Evolutionary conservation across 2,329 filamentous ascomycete species (phyloP).

Genomic region (Trichoderma lentiforme): DNA sequence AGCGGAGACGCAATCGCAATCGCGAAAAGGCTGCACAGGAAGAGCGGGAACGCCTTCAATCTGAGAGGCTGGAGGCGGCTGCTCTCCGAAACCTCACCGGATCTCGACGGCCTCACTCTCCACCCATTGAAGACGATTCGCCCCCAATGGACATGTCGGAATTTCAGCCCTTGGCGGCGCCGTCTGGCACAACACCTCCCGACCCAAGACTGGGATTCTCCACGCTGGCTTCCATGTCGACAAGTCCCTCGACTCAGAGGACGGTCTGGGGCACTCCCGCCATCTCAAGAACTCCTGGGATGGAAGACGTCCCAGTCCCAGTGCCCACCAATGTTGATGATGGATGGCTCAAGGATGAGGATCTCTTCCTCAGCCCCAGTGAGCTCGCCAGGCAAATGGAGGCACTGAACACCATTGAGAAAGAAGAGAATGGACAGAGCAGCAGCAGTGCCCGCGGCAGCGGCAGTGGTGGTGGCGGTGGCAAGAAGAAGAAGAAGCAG

Average conservation of each 20-base stretch:
- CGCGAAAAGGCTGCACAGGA: slow-evolving; percentile 80
- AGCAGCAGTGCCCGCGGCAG: slow-evolving; percentile 22
- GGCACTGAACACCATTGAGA: slow-evolving; percentile 45
- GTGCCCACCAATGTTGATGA: slow-evolving; percentile 52
- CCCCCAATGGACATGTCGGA: slow-evolving; percentile 54
- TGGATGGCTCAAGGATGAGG: slow-evolving; percentile 82
- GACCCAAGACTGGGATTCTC: slow-evolving; percentile 60
- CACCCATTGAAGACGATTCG: slow-evolving; percentile 36
- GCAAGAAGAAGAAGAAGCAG: slow-evolving; percentile 68
- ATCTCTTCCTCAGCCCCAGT: slow-evolving; percentile 49
- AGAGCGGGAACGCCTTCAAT: slow-evolving; percentile 78
- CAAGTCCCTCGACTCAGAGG: slow-evolving; percentile 69
- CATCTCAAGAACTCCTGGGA: slow-evolving; percentile 57
- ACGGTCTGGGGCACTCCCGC: slow-evolving; percentile 92
- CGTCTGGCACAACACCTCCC: slow-evolving; percentile 51
- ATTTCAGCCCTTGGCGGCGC: slow-evolving; percentile 59
- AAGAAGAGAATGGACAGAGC: slow-evolving; percentile 21
- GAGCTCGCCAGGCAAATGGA: slow-evolving; percentile 61
- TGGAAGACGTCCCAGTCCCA: slow-evolving; percentile 36
- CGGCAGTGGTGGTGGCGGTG: slow-evolving; percentile 32
- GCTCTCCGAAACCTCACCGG: slow-evolving; percentile 55
- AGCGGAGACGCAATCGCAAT: slow-evolving; percentile 71
- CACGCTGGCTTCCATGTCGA: slow-evolving; percentile 72
- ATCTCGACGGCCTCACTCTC: slow-evolving; percentile 38
- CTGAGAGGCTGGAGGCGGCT: slow-evolving; percentile 74